Conservation (phyloP, 2,329 filamentous ascomycete genomes). For the Phyllosticta citribraziliensis region DNA sequence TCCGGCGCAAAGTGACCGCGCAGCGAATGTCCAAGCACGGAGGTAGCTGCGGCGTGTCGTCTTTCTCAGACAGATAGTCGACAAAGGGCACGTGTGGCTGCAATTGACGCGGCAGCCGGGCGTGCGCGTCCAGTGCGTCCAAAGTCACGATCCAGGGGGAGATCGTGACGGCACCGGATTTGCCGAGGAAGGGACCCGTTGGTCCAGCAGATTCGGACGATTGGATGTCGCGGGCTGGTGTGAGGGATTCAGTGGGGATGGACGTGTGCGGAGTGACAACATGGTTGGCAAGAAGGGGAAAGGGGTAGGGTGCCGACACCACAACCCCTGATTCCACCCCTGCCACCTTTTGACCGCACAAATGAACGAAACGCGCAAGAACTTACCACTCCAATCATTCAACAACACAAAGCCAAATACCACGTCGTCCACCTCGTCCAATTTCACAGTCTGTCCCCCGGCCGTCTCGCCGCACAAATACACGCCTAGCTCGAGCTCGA, state of each 20-base stretch:
- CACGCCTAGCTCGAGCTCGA: conserved; percentile 41
- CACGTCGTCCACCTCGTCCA: conserved; percentile 38
- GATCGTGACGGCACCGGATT: conserved; percentile 50
- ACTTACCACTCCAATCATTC: conserved; percentile 46
- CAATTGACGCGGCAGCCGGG: conserved; percentile 16
- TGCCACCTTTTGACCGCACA: neutral
- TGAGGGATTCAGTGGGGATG: neutral
- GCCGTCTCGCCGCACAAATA: conserved; percentile 33
- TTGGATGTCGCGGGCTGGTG: conserved; percentile 49
- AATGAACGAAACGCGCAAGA: neutral
- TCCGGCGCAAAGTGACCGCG: conserved; percentile 15
- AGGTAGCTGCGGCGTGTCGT: neutral
- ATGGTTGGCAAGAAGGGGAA: neutral
- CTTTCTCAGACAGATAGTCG: neutral
- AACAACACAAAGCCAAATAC: conserved; percentile 53
- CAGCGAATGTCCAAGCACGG: conserved; percentile 2
- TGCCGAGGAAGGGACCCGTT: conserved; percentile 51
- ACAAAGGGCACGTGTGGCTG: conserved; percentile 12
- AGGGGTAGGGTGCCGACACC: neutral
- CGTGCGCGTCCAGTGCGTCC: conserved; percentile 41
- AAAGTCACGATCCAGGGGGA: conserved; percentile 53
- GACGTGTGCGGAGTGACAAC: too few species aligned
- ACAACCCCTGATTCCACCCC: too few species aligned
- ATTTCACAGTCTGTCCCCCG: conserved; percentile 29
- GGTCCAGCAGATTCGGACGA: conserved; percentile 48